These are phyloP conservation scores for Corchorus olitorius DNA, from an alignment of 345 rosid species.

Conservation along the genomic window DNA sequence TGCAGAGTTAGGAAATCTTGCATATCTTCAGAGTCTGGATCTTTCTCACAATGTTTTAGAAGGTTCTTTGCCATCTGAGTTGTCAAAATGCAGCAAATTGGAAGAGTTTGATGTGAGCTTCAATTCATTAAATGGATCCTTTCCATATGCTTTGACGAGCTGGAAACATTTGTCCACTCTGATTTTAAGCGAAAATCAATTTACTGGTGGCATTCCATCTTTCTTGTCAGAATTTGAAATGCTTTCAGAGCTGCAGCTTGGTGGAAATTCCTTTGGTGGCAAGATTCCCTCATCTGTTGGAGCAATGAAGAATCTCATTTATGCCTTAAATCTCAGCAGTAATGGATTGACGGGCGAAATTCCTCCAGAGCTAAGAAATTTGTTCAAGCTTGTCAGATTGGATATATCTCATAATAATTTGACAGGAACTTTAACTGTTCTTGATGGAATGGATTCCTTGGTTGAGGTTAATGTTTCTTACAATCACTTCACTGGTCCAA, in stretches of 20 bases:
- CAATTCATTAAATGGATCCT: constrained; percentile 61
- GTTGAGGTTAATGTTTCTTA: constrained; percentile 52
- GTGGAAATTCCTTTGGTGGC: constrained; percentile 67
- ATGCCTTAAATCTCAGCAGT: constrained; percentile 61
- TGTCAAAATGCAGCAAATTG: constrained; percentile 49
- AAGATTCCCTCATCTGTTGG: constrained; percentile 67
- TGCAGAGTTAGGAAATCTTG: constrained; percentile 54
- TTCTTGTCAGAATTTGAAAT: constrained; percentile 51
- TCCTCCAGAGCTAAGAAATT: constrained; percentile 45
- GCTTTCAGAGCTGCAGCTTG: constrained; percentile 57
- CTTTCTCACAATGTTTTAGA: constrained; percentile 62
- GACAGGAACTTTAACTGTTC: constrained; percentile 53
- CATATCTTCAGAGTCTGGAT: constrained; percentile 39
- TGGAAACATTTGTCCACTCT: constrained; percentile 59
- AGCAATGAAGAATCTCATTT: constrained; percentile 42
- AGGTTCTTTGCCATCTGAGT: constrained; percentile 65
- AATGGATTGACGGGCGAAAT: constrained; percentile 60
- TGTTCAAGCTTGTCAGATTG: constrained; percentile 48
- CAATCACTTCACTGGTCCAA: constrained; percentile 68
- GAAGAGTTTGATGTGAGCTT: constrained; percentile 58
- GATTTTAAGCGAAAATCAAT: constrained; percentile 56
- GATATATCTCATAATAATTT: constrained; percentile 70
- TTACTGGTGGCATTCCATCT: constrained; percentile 64
- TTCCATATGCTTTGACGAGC: constrained; percentile 46
- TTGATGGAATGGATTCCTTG: constrained; percentile 43